Conservation (phyloP, 1,284 basidiomycete genomes). For the Cutaneotrichosporon spelunceum region DNA sequence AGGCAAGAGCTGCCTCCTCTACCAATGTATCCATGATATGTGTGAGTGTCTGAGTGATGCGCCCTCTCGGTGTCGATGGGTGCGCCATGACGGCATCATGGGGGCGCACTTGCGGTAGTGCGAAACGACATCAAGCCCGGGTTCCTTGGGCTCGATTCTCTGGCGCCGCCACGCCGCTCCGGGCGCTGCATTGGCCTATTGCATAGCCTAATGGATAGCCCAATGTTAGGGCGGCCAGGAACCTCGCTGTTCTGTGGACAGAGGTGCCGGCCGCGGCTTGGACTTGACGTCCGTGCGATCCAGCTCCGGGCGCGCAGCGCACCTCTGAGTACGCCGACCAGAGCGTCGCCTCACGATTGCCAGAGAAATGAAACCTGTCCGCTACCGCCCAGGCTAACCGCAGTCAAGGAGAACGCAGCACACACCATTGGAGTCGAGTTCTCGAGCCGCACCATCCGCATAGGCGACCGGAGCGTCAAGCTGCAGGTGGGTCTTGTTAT, state of each 20-base stretch:
- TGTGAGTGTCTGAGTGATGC: slow-evolving; percentile 61
- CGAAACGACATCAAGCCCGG: background rate
- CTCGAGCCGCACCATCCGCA: slow-evolving; percentile 78
- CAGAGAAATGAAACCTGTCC: too few relatives aligned
- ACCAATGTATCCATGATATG: slow-evolving; percentile 91
- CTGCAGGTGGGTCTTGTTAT: slow-evolving; percentile 65
- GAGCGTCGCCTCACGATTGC: too few relatives aligned
- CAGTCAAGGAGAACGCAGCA: slow-evolving; percentile 93
- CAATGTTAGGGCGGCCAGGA: too few relatives aligned
- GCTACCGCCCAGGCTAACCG: background rate
- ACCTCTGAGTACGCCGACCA: too few relatives aligned
- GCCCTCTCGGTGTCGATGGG: too few relatives aligned
- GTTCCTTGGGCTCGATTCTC: background rate
- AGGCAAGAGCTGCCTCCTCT: slow-evolving; percentile 92
- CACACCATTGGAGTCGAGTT: slow-evolving; percentile 98
- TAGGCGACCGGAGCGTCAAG: slow-evolving; percentile 90
- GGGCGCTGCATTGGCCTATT: too few relatives aligned
- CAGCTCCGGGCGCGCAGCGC: too few relatives aligned
- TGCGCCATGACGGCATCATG: background rate
- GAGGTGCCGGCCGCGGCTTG: too few relatives aligned
- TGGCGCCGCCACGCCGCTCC: too few relatives aligned
- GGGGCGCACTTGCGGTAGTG: background rate
- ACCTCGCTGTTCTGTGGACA: too few relatives aligned
- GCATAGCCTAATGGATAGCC: too few relatives aligned
- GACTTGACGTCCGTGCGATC: too few relatives aligned